Evolutionary conservation across 2,329 filamentous ascomycete species (phyloP).

Genomic region (Pochonia chlamydosporia): DNA sequence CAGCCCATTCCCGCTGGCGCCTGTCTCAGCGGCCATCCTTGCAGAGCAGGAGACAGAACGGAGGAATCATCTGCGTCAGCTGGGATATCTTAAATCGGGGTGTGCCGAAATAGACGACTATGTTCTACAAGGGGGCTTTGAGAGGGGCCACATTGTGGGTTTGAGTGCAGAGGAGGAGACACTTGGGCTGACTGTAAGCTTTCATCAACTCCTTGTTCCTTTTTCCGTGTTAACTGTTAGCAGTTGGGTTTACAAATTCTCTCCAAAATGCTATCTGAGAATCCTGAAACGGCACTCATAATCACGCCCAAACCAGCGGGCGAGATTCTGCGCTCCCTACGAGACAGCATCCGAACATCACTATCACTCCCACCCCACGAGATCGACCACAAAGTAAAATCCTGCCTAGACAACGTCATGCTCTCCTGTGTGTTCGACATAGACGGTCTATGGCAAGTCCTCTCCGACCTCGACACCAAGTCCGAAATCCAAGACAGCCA

Average conservation of each 20-base stretch:
- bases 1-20: slow-evolving; percentile 36
- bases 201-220: neutral
- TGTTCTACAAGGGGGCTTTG: slow-evolving; percentile 41
- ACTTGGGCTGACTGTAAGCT: slow-evolving; percentile 40
- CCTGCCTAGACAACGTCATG: slow-evolving; percentile 42
- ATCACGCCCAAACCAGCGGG: slow-evolving; percentile 42
- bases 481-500: slow-evolving; percentile 29
- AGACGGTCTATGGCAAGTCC: slow-evolving; percentile 51
- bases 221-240: neutral
- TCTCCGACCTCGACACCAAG: slow-evolving; percentile 40
- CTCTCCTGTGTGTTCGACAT: slow-evolving; percentile 54
- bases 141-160: slow-evolving; percentile 47
- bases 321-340: slow-evolving; percentile 34
- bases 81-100: slow-evolving; percentile 34
- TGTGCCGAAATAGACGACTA: slow-evolving; percentile 43
- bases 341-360: slow-evolving; percentile 33
- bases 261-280: slow-evolving; percentile 30
- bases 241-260: slow-evolving; percentile 45
- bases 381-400: slow-evolving; percentile 19
- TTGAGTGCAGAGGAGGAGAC: slow-evolving; percentile 46
- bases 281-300: slow-evolving; percentile 29
- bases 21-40: slow-evolving; percentile 38
- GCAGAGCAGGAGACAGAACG: slow-evolving; percentile 32
- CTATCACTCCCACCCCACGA: slow-evolving; percentile 14
- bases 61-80: slow-evolving; percentile 21